Evolutionary conservation across 768 basidiomycete species (phyloP).

Genomic region (Daedalea quercina): DNA sequence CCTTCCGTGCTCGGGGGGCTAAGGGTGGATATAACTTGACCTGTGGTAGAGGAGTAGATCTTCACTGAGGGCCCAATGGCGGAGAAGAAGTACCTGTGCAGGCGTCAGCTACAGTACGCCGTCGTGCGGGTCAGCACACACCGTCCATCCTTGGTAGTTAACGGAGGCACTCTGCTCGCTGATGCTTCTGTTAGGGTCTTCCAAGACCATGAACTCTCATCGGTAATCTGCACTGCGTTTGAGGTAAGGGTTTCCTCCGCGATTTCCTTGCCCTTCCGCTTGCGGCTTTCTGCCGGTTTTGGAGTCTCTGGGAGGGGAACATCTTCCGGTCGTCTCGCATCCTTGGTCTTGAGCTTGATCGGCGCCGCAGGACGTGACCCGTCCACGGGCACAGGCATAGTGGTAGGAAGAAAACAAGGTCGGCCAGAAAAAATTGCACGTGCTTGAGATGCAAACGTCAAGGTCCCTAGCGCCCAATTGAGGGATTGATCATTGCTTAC

Average conservation of each 20-base stretch:
- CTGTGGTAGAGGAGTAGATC: slow-evolving; percentile 75
- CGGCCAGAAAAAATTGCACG: slow-evolving; percentile 21
- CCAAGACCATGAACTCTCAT: slow-evolving; percentile 51
- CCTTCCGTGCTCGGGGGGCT: slow-evolving; percentile 34
- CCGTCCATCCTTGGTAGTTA: slow-evolving; percentile 90
- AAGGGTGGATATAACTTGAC: slow-evolving; percentile 80
- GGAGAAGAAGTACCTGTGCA: slow-evolving; percentile 79
- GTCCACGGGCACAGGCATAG: slow-evolving; percentile 25
- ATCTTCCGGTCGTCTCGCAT: slow-evolving; percentile 32
- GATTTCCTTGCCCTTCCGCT: slow-evolving; percentile 33
- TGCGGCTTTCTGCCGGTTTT: slow-evolving; percentile 15
- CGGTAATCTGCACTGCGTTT: slow-evolving; percentile 9
- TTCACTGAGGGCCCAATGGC: slow-evolving; percentile 77
- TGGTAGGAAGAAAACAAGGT: slow-evolving; percentile 7
- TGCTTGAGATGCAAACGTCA: slow-evolving; percentile 15
- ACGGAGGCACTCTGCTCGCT: slow-evolving; percentile 56
- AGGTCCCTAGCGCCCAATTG: background rate
- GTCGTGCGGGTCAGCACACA: slow-evolving; percentile 23
- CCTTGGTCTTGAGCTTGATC: slow-evolving; percentile 23
- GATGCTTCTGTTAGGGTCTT: slow-evolving; percentile 62
- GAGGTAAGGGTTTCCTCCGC: slow-evolving; percentile 13
- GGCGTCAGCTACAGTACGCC: slow-evolving; percentile 6
- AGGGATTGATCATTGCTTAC: background rate
- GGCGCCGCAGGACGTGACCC: slow-evolving; percentile 19
- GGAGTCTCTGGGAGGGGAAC: slow-evolving; percentile 21